Conservation (phyloP, 2,329 filamentous ascomycete species). For the Elsinoe fawcettii region DNA sequence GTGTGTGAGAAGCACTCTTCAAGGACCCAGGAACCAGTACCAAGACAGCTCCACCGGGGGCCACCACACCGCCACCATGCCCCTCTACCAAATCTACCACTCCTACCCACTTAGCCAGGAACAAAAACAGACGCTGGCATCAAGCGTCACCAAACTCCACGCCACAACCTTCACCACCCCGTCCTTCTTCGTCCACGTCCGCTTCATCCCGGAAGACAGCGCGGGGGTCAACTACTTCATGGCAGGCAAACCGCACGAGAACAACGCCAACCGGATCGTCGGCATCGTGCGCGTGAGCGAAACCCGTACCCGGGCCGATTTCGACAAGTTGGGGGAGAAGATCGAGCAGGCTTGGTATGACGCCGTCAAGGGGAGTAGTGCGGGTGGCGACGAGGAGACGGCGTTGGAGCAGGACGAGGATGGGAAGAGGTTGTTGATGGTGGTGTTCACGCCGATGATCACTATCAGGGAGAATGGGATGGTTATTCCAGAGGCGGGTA, state of each 20-base stretch:
- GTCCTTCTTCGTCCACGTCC: conserved; percentile 7
- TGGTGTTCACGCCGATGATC: conserved; percentile 10
- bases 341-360: conserved; percentile 7
- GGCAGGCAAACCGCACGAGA: conserved; percentile 2
- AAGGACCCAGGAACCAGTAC: too few species aligned
- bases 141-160: neutral
- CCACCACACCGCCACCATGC: neutral
- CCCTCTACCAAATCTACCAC: conserved; percentile 10
- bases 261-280: conserved; percentile 1
- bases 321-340: neutral
- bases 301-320: neutral
- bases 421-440: conserved; percentile 3
- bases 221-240: neutral
- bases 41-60: neutral
- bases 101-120: neutral
- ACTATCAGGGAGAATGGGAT: conserved; percentile 5
- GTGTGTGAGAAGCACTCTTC: too few species aligned
- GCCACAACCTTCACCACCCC: conserved; percentile 5
- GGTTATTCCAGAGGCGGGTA: neutral
- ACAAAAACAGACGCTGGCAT: neutral
- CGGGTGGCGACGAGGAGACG: neutral
- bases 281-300: neutral
- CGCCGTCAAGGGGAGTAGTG: neutral
- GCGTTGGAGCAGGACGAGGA: neutral
- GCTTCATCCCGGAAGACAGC: conserved; percentile 5